Conservation (phyloP, 1,284 basidiomycete species). For the Malassezia globosa region DNA sequence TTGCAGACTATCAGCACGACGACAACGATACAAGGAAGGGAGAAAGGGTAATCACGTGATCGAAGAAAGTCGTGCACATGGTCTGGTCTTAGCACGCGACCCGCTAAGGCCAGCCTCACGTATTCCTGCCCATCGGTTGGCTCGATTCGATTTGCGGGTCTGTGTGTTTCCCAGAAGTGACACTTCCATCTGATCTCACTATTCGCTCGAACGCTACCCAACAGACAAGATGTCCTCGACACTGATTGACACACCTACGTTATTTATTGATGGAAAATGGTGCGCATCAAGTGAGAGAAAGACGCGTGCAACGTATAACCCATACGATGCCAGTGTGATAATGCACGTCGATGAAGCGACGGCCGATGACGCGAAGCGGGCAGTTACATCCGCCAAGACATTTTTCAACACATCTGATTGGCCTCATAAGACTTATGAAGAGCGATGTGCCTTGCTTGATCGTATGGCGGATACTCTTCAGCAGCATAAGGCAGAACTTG, state of each 20-base stretch:
- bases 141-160: too few relatives aligned
- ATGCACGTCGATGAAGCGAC: conserved; percentile 38
- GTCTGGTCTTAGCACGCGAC: too few relatives aligned
- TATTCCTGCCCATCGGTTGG: too few relatives aligned
- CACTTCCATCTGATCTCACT: too few relatives aligned
- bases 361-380: conserved; percentile 31
- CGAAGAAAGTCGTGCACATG: neutral
- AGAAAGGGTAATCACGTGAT: too few relatives aligned
- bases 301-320: conserved; percentile 31
- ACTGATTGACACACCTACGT: conserved; percentile 23
- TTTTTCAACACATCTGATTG: conserved; percentile 37
- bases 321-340: conserved; percentile 31
- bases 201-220: too few relatives aligned
- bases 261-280: conserved; percentile 45
- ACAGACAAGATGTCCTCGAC: too few relatives aligned
- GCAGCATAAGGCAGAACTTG: conserved; percentile 30
- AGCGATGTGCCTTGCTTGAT: conserved; percentile 25
- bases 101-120: too few relatives aligned
- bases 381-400: conserved; percentile 26
- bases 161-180: too few relatives aligned
- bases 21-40: too few relatives aligned
- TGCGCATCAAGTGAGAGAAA: conserved; percentile 26
- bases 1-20: too few relatives aligned
- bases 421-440: conserved; percentile 24
- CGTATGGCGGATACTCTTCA: conserved; percentile 40